These are phyloP conservation scores for Lolium rigidum DNA, from an alignment of 176 grass and related monocot genomes.

Conservation along the genomic window DNA sequence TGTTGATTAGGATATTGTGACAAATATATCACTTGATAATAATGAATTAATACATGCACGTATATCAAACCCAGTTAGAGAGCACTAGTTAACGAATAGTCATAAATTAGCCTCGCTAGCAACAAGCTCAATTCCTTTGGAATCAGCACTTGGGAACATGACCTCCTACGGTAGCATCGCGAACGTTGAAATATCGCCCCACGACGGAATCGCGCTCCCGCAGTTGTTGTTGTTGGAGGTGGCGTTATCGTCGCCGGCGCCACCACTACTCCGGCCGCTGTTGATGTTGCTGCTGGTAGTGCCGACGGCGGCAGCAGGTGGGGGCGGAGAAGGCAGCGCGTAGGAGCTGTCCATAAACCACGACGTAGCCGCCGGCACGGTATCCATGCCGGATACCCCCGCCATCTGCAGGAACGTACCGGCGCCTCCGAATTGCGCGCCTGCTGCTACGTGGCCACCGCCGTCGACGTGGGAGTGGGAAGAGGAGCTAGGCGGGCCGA, in stretches of 20 bases:
- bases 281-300: conserved; percentile 34
- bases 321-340: conserved; percentile 36
- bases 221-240: conserved; percentile 46
- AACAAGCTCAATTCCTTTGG: conserved; percentile 62
- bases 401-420: conserved; percentile 53
- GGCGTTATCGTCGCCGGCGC: conserved; percentile 25
- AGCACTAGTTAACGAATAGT: conserved; percentile 14
- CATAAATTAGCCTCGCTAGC: conserved; percentile 13
- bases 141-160: conserved; percentile 41
- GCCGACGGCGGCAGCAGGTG: not conserved
- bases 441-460: not conserved
- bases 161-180: conserved; percentile 50
- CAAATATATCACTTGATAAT: conserved; percentile 32
- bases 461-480: conserved; percentile 5
- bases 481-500: conserved; percentile 43
- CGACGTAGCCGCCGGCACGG: conserved; percentile 30
- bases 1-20: conserved; percentile 36
- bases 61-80: conserved; percentile 41
- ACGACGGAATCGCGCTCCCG: conserved; percentile 36
- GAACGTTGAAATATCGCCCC: conserved; percentile 59
- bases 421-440: conserved; percentile 18
- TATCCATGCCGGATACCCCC: conserved; percentile 34
- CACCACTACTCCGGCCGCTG: conserved; percentile 34
- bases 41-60: conserved; percentile 6
- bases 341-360: conserved; percentile 60